phyloP scores from a whole-genome alignment of 2,329 filamentous ascomycete species.

The Aspergillus fumigatiaffinis region DNA sequence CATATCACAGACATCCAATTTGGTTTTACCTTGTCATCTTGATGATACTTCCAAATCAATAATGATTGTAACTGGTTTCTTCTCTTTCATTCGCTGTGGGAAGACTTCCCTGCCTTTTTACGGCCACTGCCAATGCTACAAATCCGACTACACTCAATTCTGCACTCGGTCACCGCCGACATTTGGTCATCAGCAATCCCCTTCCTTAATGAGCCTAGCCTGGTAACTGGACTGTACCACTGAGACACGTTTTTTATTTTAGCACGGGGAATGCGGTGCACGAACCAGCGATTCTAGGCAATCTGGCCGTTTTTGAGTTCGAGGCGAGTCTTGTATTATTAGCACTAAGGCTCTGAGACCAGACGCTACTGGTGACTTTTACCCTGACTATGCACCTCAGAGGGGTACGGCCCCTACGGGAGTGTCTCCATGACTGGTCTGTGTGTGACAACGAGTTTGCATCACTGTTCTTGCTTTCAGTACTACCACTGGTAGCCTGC shows the following conservation, averaged over 20 bases:
- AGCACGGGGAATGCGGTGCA: not conserved
- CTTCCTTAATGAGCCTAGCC: not conserved
- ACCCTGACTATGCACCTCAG: not conserved
- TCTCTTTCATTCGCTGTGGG: not conserved
- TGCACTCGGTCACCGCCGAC: not conserved
- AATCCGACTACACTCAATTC: not conserved
- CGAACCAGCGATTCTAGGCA: not conserved
- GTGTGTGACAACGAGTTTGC: slow-evolving; percentile 10
- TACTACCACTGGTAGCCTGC: not conserved
- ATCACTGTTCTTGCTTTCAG: slow-evolving; percentile 6
- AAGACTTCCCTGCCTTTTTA: not conserved
- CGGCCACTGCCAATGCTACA: too few species aligned
- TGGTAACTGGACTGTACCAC: not conserved
- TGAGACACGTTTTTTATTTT: not conserved
- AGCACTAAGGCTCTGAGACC: not conserved
- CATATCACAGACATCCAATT: not conserved
- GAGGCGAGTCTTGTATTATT: not conserved
- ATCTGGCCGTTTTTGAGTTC: not conserved
- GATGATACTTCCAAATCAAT: not conserved
- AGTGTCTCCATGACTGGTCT: not conserved
- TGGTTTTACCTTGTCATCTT: not conserved
- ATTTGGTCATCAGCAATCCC: not conserved
- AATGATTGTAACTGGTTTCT: not conserved
- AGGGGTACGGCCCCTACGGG: not conserved
- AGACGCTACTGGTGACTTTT: not conserved